Evolutionary conservation across 139 green algal species (phyloP).

Genomic region (Axilococcus clingmanii): DNA sequence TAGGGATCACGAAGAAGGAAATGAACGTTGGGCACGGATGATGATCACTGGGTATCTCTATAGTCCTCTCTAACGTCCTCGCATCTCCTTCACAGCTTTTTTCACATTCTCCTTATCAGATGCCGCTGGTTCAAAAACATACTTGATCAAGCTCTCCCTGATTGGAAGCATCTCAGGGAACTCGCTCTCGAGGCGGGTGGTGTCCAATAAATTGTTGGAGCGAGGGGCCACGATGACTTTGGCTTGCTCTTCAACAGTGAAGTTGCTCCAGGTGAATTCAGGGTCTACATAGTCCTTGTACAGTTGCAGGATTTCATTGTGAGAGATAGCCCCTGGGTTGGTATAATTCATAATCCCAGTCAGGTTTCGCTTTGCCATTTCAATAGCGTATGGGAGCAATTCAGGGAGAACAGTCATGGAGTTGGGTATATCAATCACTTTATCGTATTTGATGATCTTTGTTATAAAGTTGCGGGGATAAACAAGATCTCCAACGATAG

Average conservation of each 20-base stretch:
- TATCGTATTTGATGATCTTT: conserved; percentile 89
- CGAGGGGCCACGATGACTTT: conserved; percentile 93
- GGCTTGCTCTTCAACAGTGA: conserved; percentile 90
- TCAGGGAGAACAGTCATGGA: conserved; percentile 97
- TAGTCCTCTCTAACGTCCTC: conserved; percentile 28
- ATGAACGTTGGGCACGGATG: not conserved
- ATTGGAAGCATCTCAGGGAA: conserved; percentile 87
- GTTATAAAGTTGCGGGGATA: conserved; percentile 98
- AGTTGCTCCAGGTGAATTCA: conserved; percentile 90
- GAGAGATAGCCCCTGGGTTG: conserved; percentile 90
- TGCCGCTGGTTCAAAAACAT: conserved; percentile 28
- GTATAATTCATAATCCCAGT: conserved; percentile 98
- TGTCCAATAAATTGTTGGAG: conserved; percentile 96
- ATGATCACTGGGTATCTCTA: not conserved
- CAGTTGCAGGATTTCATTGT: conserved; percentile 94
- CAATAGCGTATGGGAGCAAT: conserved; percentile 81
- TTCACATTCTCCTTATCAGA: conserved; percentile 38
- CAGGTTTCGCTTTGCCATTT: conserved; percentile 82
- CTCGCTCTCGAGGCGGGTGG: conserved; percentile 70
- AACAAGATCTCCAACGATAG: conserved; percentile 78
- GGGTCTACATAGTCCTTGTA: conserved; percentile 95
- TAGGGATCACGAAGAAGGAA: too few relatives aligned
- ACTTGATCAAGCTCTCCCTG: conserved; percentile 84
- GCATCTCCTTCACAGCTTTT: conserved; percentile 43
- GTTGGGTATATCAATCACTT: conserved; percentile 90